Evolutionary conservation across 495 filamentous ascomycete genomes (phyloP).

Genomic region (Halenospora varia): DNA sequence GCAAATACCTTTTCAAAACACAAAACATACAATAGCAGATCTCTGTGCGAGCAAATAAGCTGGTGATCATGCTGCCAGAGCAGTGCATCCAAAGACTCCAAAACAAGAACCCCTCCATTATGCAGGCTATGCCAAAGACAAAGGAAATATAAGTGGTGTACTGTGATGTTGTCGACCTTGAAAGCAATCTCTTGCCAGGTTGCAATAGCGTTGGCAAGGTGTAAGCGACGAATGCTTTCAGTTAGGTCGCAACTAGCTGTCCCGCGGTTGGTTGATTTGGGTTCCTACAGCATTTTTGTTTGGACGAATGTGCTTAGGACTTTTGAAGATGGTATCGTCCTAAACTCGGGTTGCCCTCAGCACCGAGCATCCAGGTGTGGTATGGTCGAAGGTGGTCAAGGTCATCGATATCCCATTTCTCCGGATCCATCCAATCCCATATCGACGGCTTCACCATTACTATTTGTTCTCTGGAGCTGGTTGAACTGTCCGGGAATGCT

Average conservation of each 20-base stretch:
- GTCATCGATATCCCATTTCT: slow-evolving; percentile 17
- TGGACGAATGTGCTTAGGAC: too few relatives aligned
- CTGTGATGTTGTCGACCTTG: too few relatives aligned
- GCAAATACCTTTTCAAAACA: neutral
- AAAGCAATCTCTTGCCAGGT: too few relatives aligned
- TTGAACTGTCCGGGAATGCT: slow-evolving; percentile 23
- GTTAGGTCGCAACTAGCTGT: too few relatives aligned
- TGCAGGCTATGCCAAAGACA: neutral
- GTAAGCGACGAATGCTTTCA: too few relatives aligned
- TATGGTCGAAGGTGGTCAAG: neutral
- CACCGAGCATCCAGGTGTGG: neutral
- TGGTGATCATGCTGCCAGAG: neutral
- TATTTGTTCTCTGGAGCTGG: slow-evolving; percentile 7
- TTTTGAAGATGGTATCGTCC: too few relatives aligned
- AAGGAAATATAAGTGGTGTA: too few relatives aligned
- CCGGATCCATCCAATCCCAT: slow-evolving; percentile 1
- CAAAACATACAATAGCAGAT: neutral
- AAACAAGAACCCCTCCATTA: neutral
- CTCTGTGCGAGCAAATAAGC: neutral
- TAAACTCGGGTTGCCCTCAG: neutral
- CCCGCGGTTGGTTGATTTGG: too few relatives aligned
- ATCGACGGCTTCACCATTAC: slow-evolving; percentile 1
- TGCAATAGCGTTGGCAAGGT: too few relatives aligned
- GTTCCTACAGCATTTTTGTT: too few relatives aligned
- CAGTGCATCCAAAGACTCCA: neutral